Base-by-base conservation (phyloP, 345 rosid species). In the Citropsis articulata region DNA sequence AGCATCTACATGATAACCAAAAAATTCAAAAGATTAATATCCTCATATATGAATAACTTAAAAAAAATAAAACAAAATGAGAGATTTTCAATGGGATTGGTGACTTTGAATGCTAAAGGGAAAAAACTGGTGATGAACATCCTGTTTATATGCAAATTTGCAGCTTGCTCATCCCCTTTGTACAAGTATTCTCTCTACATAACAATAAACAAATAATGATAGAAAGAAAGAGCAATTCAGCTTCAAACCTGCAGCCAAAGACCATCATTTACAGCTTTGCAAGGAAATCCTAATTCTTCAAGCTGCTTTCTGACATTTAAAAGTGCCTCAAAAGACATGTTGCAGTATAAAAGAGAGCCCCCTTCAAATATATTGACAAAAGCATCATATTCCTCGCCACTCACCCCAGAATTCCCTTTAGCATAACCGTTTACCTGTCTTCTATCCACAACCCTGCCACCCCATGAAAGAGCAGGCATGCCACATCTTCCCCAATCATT, bases 221-320 rank as follows among this genome's bases (percentile, higher is more conserved):
- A 53, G 79, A 71, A 84, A 57, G 56, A 68, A 80, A 78, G 38
- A 71, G 69, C 71, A 71, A 70, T 57, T 53, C 56, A 75, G 67
- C 38, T 76, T 77, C 85, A 80, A 81, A 95, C 98, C 98, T 95
- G 99, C 77, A 95, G 84, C 99, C 99, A 95, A 75, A 95, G 97
- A 84, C 97, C 95, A 85, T 95, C 98, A 64, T 95, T 95, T 79
- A 93, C 90, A 59, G 99, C 97, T 87, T 92, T 93, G 90, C 98
- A 88, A 66, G 99, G 99, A 83, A 95, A 93, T 62, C 93, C 99
- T 81, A 91, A 83, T 84, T 91, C 99, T 84, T 95, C 99, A 78
- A 95, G 99, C 80, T 92, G 97, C 83, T 89, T 95, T 83, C 97
- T 92, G 77, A 91, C 96, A 76, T 91, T 93, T 79, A 95, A 83